Conservation (phyloP, 371 early-diverging fungal species). For the Thermomucor indicae-seudaticae region DNA sequence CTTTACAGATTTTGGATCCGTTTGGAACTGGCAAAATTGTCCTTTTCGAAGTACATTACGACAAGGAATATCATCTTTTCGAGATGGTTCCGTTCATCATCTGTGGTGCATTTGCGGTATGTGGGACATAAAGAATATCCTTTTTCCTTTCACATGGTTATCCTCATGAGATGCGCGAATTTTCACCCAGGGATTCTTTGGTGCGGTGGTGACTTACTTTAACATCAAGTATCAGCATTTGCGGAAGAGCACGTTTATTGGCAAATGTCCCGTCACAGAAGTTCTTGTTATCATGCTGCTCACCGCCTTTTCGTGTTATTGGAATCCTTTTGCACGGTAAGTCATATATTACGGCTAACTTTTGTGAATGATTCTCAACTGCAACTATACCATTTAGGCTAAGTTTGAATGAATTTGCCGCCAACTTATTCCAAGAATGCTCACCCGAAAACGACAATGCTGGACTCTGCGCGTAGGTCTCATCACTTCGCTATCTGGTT, state of each 20-base stretch:
- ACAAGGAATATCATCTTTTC: conserved; percentile 83
- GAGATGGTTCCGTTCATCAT: conserved; percentile 81
- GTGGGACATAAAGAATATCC: too few relatives aligned
- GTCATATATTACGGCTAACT: not conserved
- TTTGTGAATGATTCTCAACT: not conserved
- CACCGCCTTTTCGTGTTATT: conserved; percentile 72
- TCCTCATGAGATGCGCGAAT: not conserved
- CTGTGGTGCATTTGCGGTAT: conserved; percentile 80
- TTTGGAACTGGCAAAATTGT: conserved; percentile 90
- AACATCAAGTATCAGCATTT: conserved; percentile 65
- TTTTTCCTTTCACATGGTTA: too few relatives aligned
- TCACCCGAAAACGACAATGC: conserved; percentile 46
- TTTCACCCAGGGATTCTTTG: conserved; percentile 73
- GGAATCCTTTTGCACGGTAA: conserved; percentile 71
- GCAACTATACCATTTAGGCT: conserved; percentile 29
- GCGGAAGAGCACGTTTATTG: conserved; percentile 49
- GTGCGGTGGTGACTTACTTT: conserved; percentile 73
- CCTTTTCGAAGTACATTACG: conserved; percentile 86
- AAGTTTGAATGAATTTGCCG: conserved; percentile 75
- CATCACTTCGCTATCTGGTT: not conserved
- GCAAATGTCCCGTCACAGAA: conserved; percentile 62
- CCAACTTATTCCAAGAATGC: conserved; percentile 83
- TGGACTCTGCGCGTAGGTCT: conserved; percentile 64
- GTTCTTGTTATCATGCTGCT: conserved; percentile 67
- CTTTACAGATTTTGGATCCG: conserved; percentile 68